Evolutionary conservation across 139 green algal genomes (phyloP).

Genomic region (Haematococcus lacustris): DNA sequence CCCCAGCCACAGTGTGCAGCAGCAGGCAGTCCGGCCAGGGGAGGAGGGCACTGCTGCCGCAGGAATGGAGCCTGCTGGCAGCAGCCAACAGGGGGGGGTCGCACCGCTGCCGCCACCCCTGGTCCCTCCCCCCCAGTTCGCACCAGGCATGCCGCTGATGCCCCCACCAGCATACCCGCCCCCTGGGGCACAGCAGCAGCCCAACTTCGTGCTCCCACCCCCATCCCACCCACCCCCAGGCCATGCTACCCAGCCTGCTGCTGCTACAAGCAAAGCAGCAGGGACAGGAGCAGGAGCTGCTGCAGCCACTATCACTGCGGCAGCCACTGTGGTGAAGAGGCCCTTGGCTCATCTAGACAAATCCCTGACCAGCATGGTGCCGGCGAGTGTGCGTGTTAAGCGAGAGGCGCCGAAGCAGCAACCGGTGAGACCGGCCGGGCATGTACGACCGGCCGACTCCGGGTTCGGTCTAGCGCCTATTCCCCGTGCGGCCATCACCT

Average conservation of each 20-base stretch:
- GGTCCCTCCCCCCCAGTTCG: background rate
- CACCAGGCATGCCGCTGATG: slow-evolving; percentile 1
- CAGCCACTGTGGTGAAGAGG: slow-evolving; percentile 66
- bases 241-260: background rate
- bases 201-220: slow-evolving; percentile 15
- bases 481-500: slow-evolving; percentile 15
- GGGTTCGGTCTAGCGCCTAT: slow-evolving; percentile 38
- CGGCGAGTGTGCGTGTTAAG: slow-evolving; percentile 55
- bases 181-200: slow-evolving; percentile 1
- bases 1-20: no score
- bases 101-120: no score
- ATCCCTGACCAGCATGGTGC: slow-evolving; percentile 51
- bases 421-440: background rate
- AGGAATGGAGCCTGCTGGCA: no score
- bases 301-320: slow-evolving; percentile 48
- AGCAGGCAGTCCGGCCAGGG: no score
- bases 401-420: slow-evolving; percentile 32
- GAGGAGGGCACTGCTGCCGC: no score
- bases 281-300: background rate
- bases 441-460: slow-evolving; percentile 5
- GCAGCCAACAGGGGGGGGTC: no score
- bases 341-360: slow-evolving; percentile 65
- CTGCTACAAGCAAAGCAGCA: background rate
- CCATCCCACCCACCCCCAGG: slow-evolving; percentile 22
- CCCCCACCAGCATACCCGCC: slow-evolving; percentile 10